Percentiles rank a stretch among this genome's conserved stretches.
Evolutionary conservation across 164 flowering plant genomes (phyloP).

Genomic region (Vitis labrusca): DNA sequence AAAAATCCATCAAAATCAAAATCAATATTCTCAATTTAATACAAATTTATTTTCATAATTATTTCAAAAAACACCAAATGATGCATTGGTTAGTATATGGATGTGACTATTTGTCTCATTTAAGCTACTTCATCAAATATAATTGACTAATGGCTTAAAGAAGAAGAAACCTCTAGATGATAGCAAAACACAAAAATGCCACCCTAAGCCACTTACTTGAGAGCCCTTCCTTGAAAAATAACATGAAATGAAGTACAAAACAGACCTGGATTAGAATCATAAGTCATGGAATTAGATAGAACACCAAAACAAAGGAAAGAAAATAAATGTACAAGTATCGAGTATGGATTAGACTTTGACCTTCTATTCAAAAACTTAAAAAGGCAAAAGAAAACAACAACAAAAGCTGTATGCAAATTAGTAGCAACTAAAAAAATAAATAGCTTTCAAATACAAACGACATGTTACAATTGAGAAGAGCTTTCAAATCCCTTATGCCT

Average conservation of each 20-base stretch:
- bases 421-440: no score
- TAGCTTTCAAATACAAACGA: no score
- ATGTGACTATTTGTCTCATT: neutral
- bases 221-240: constrained; percentile 77
- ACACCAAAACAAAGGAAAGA: neutral
- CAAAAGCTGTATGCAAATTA: no score
- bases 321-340: neutral
- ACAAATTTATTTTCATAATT: no score
- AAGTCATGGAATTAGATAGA: constrained; percentile 11
- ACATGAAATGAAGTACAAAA: constrained; percentile 77
- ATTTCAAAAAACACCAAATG: neutral
- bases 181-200: neutral
- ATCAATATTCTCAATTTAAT: no score
- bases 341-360: neutral
- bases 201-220: constrained; percentile 55
- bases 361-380: neutral
- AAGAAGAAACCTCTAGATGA: neutral
- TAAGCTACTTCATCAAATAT: neutral
- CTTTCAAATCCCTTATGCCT: no score
- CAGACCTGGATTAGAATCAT: constrained; percentile 54
- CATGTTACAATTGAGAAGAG: no score
- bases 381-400: no score
- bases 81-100: no score
- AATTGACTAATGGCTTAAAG: neutral
- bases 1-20: no score